Evolutionary conservation across 75 land plant species (phyloP), one percentile per base, ranked within the genome.

Genomic region (Adiantum capillusveneris): DNA sequence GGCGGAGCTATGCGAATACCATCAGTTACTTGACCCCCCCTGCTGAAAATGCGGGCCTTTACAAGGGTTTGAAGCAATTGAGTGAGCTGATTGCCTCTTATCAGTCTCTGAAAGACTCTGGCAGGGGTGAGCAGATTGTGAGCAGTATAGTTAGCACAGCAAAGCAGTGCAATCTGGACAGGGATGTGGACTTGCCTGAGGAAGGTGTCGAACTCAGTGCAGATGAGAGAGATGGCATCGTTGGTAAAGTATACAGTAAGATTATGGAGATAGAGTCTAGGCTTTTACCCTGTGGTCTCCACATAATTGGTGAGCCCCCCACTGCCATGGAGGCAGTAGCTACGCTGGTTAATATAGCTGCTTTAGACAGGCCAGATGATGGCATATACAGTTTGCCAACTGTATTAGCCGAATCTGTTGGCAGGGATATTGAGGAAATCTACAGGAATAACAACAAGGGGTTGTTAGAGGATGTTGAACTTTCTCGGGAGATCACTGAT

Each of bases 251-350:
- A 1, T 94, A 94, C 44, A 84, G 97, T 19, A 95, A 95, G 73
- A 78, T 95, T 60, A 95, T 95, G 99, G 99, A 95, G 65, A 90
- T 95, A 56, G 99, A 95, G 53, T 95, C 99, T 24, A 62, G 99
- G 2, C 66, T 95, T 19, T 51, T 95, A 26, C 99, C 99, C 7
- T 95, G 99, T 53, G 99, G 99, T 11, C 80, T 94, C 28, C 99
- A 95, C 53, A 79, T 95, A 45, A 95, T 95, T 64, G 99, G 99
- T 0, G 93, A 95, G 72, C 99, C 99, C 17, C 99, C 99, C 7
- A 77, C 93, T 25, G 97, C 99, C 9, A 66, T 84, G 83, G 99
- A 95, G 66, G 99, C 97, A 3, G 97, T 95, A 5, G 99, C 99
- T 0, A 95, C 99, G 20, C 69, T 95, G 50, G 99, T 95, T 24